These are phyloP conservation scores for Blastocystis sp. DNA, from an alignment of 352 stramenopile species.

Conservation along the genomic window DNA sequence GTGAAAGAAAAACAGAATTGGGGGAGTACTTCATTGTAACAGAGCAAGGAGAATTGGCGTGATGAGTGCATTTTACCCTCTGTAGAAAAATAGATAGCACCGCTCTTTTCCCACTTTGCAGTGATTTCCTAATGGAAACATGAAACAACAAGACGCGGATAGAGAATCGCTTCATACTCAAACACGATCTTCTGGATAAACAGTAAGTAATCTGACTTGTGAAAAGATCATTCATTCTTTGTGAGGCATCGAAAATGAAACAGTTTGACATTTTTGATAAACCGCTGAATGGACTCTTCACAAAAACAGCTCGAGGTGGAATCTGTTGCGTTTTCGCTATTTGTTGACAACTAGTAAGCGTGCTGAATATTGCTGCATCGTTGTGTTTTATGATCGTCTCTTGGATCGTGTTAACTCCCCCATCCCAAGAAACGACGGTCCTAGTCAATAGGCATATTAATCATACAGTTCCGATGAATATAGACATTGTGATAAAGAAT, in stretches of 20 bases:
- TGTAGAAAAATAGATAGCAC: too few species aligned
- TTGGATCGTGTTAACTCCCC: background rate
- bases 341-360: background rate
- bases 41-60: too few species aligned
- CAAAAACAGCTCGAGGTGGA: background rate
- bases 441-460: too few species aligned
- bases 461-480: background rate
- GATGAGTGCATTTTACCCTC: too few species aligned
- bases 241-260: background rate
- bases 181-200: background rate
- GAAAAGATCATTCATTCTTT: background rate
- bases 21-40: too few species aligned
- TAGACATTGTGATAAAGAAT: background rate
- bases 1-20: too few species aligned
- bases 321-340: background rate
- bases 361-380: background rate
- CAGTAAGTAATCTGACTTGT: background rate
- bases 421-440: too few species aligned
- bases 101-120: background rate
- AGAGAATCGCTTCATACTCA: background rate
- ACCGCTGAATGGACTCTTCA: constrained; percentile 15
- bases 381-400: background rate
- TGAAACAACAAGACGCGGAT: background rate
- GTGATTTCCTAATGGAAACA: background rate
- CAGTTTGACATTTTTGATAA: constrained; percentile 49